phyloP scores from a whole-genome alignment of 2,329 filamentous ascomycete species.

The Fusarium xylarioides region DNA sequence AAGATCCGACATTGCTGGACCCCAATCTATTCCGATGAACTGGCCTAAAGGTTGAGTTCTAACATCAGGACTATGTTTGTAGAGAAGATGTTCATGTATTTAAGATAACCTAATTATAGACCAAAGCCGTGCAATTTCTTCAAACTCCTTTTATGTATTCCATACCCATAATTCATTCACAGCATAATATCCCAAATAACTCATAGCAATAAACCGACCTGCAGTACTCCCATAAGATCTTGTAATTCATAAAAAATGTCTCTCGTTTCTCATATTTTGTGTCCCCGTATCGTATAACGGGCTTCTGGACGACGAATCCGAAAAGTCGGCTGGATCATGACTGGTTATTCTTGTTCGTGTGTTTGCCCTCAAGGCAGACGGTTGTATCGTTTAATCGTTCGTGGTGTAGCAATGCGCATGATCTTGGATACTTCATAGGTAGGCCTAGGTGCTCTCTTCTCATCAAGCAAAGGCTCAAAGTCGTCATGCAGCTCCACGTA shows the following conservation, averaged over 20 bases:
- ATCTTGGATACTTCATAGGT: slow-evolving; percentile 54
- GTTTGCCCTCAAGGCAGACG: slow-evolving; percentile 15
- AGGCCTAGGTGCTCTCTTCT: slow-evolving; percentile 41
- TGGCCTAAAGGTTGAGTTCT: not conserved
- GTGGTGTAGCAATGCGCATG: slow-evolving; percentile 53
- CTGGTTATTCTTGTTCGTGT: too few relatives aligned
- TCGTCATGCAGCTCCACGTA: slow-evolving; percentile 24
- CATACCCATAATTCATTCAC: not conserved
- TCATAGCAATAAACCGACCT: not conserved
- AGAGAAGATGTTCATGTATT: not conserved
- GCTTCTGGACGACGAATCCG: too few relatives aligned
- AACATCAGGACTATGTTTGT: not conserved
- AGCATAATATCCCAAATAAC: not conserved
- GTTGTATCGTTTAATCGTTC: slow-evolving; percentile 50
- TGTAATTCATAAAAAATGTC: not conserved
- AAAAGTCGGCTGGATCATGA: not conserved
- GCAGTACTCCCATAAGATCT: not conserved
- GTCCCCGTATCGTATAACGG: not conserved
- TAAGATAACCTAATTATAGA: not conserved
- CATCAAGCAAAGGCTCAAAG: slow-evolving; percentile 36
- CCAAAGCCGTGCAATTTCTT: not conserved
- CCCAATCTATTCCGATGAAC: not conserved
- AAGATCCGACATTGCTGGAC: not conserved
- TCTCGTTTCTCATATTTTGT: not conserved
- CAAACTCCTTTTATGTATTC: not conserved